Conservation (phyloP, 1,284 basidiomycete species). For the Bothia castanella region DNA sequence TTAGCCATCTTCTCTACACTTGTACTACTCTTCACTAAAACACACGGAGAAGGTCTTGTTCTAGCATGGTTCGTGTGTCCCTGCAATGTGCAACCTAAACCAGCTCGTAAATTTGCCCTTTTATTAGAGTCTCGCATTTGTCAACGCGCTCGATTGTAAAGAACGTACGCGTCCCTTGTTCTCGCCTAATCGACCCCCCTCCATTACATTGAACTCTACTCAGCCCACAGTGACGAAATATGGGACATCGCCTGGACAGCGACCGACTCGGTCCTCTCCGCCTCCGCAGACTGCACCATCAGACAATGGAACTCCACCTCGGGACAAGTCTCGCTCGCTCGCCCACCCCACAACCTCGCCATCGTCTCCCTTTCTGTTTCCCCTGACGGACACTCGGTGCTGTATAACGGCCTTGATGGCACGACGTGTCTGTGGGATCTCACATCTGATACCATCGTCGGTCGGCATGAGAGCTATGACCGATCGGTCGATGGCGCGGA, state of each 20-base stretch:
- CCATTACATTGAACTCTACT: slow-evolving; percentile 13
- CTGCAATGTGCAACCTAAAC: neutral
- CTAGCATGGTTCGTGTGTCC: slow-evolving; percentile 28
- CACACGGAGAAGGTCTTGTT: too few relatives aligned
- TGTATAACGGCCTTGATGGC: slow-evolving; percentile 81
- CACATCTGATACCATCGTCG: slow-evolving; percentile 52
- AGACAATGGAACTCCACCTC: slow-evolving; percentile 65
- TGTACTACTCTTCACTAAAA: too few relatives aligned
- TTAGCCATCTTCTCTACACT: too few relatives aligned
- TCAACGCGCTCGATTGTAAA: slow-evolving; percentile 65
- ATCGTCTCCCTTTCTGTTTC: slow-evolving; percentile 68
- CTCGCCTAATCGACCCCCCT: neutral
- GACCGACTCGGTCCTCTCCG: slow-evolving; percentile 60
- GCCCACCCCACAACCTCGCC: slow-evolving; percentile 70
- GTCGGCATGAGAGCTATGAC: slow-evolving; percentile 69
- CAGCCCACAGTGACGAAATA: slow-evolving; percentile 79
- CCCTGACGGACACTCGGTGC: slow-evolving; percentile 55
- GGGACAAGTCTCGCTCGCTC: slow-evolving; percentile 61
- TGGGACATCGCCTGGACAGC: slow-evolving; percentile 78
- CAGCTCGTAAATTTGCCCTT: slow-evolving; percentile 4
- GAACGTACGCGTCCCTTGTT: slow-evolving; percentile 52
- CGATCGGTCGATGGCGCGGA: slow-evolving; percentile 55
- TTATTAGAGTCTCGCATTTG: slow-evolving; percentile 65
- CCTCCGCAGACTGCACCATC: slow-evolving; percentile 71
- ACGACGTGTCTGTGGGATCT: slow-evolving; percentile 71